These are phyloP conservation scores for Myxozyma neotropica DNA, from an alignment of 805 yeast species.

Conservation along the genomic window DNA sequence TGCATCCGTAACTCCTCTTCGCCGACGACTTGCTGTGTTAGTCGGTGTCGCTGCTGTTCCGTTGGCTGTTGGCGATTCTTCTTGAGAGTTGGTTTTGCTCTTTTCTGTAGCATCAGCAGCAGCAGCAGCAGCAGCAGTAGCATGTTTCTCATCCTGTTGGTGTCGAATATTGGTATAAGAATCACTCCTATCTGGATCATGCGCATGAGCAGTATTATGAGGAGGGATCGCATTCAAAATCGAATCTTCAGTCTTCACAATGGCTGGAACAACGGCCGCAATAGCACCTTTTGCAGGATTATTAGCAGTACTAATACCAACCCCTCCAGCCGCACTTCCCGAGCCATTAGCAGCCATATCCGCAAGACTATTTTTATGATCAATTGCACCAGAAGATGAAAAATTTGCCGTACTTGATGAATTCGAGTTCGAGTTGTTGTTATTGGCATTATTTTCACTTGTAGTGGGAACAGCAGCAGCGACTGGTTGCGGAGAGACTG, in stretches of 20 bases:
- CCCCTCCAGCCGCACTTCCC: conserved; percentile 10
- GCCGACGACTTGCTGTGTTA: conserved; percentile 2
- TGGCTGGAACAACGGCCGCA: background rate
- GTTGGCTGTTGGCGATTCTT: background rate
- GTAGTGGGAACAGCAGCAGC: background rate
- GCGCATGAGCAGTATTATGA: background rate
- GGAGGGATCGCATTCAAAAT: background rate
- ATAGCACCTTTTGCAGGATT: background rate
- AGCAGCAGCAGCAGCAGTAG: background rate
- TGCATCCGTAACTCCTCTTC: conserved; percentile 7
- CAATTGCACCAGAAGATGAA: background rate
- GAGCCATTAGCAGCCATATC: background rate
- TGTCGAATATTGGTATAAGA: too few species aligned
- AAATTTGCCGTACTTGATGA: background rate
- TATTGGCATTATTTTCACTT: background rate
- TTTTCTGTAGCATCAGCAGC: background rate
- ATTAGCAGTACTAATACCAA: background rate
- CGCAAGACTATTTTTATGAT: background rate
- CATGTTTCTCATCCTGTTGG: too few species aligned
- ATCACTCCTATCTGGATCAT: background rate
- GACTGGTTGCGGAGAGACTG: background rate
- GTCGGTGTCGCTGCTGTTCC: background rate
- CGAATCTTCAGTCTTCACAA: background rate
- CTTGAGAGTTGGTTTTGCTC: background rate
- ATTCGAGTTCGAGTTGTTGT: background rate